Evolutionary conservation across 2,329 filamentous ascomycete genomes (phyloP), one percentile per base, ranked within the genome.

Genomic region (Aspergillus intermedius): DNA sequence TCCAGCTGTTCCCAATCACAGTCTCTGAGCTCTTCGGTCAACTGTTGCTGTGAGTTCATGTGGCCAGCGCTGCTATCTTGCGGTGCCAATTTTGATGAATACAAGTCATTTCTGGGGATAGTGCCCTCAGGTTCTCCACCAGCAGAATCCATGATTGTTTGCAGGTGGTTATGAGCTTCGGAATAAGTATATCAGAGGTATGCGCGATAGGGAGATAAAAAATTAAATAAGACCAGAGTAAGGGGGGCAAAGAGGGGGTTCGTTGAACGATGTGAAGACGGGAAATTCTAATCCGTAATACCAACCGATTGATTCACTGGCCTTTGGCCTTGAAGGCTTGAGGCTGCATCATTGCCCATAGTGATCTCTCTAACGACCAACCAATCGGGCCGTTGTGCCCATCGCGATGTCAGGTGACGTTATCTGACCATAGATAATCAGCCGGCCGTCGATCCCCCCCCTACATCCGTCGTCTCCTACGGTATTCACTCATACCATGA

Each of bases 1-100:
- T 90, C 78, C 28, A 95, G 83, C n/a, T 84, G 78, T 2, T 83
- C 74, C 90, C 90, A 95, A 67, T 91, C 81, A 60, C 87, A 89
- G 61, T 70, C 47, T 42, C 72, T 68, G 51, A 88, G 70, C 46
- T 71, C 68, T 15, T 76, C 76, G 0, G 78, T 76, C 1, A 79
- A 58, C 51, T 48, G 44, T 25, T 51, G 47, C 8, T 51, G 47
- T 8, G 48, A 46, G 28, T 56, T 51, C 21, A 40, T 44, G 13
- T 53, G 35, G 12, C 15, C 15, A 22, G 21, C n/a, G 25, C n/a
- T 32, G 15, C 37, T 23, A 15, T 22, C 28, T 35, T 34, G 19
- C 5, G 21, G n/a, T 40, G 9, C 23, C 2, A 13, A 13, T 43
- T 39, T 12, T 9, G 19, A 25, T 8, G 17, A 32, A 17, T 10